phyloP scores from a whole-genome alignment of 805 yeast species.

The Nakazawaea peltata region DNA sequence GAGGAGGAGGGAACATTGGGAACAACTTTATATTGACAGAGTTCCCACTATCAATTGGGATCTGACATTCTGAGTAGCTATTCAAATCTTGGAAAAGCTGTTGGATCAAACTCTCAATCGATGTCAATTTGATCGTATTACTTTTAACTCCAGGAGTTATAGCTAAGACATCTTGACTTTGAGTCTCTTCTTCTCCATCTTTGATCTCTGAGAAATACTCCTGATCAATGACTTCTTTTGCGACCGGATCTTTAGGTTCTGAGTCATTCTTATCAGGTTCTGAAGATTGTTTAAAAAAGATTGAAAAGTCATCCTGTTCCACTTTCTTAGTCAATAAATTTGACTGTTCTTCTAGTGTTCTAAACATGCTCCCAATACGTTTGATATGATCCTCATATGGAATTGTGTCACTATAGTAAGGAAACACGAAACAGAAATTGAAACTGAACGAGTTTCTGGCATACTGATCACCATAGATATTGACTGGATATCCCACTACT shows the following conservation, averaged over 20 bases:
- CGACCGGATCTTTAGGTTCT: slow-evolving; percentile 22
- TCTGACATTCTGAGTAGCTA: slow-evolving; percentile 91
- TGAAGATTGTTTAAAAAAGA: slow-evolving; percentile 26
- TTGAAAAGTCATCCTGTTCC: slow-evolving; percentile 29
- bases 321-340: slow-evolving; percentile 56
- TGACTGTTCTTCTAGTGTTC: slow-evolving; percentile 84
- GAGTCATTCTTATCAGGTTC: slow-evolving; percentile 17
- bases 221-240: too few species aligned
- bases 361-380: slow-evolving; percentile 81
- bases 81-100: slow-evolving; percentile 93
- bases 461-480: slow-evolving; percentile 64
- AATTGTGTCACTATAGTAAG: slow-evolving; percentile 69
- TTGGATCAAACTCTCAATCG: slow-evolving; percentile 71
- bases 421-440: slow-evolving; percentile 89
- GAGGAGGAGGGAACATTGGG: slow-evolving; percentile 80
- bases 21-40: slow-evolving; percentile 91
- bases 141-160: slow-evolving; percentile 16
- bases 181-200: slow-evolving; percentile 10
- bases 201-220: slow-evolving; percentile 23
- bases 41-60: slow-evolving; percentile 85
- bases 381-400: slow-evolving; percentile 83
- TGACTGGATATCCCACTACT: slow-evolving; percentile 85
- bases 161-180: background rate
- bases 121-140: slow-evolving; percentile 23
- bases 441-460: slow-evolving; percentile 89